Evolutionary conservation across 306 rosid genomes (phyloP), one percentile per base, ranked within the genome.

Genomic region (Sesbania bispinosa): DNA sequence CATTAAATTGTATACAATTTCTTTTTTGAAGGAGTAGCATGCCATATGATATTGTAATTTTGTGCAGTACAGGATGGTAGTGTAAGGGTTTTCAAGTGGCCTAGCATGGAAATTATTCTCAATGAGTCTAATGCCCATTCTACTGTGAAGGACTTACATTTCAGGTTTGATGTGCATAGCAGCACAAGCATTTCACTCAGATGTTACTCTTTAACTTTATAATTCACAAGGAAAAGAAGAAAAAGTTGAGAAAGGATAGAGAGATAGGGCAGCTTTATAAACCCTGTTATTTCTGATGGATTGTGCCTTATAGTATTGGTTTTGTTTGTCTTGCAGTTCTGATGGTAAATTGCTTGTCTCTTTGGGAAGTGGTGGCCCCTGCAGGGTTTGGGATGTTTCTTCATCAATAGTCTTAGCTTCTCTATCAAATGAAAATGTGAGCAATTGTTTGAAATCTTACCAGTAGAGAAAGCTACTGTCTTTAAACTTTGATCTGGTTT

Each of bases 51-150:
- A 66, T 43, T 79, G 77, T 80, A 52, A 59, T 76, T 82, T 88
- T 87, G 84, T 94, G 92, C 87, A 79, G 92, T 86, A 79, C 93
- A 94, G 99, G 89, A 91, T 85, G 99, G 97, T 15, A 83, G 73
- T 68, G 81, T 94, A 77, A 90, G 85, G 85, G 82, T 91, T 84
- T 83, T 94, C 68, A 86, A 91, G 88, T 94, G 96, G 97, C 96
- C 99, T 54, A 87, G 93, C 87, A 76, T 87, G 97, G 90, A 86
- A 79, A 74, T 77, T 75, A 77, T 89, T 77, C 81, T 94, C 51
- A 55, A 82, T 27, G 85, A 89, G 65, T 63, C 85, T 72, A 75
- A 65, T 38, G 88, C 91, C 65, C 92, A 89, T 87, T 74, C 80
- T 27, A 71, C 89, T 53, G 87, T 87, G 58, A 94, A 91, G 88